phyloP scores from a whole-genome alignment of 1,139 yeast genomes.

The Candida tropicalis region DNA sequence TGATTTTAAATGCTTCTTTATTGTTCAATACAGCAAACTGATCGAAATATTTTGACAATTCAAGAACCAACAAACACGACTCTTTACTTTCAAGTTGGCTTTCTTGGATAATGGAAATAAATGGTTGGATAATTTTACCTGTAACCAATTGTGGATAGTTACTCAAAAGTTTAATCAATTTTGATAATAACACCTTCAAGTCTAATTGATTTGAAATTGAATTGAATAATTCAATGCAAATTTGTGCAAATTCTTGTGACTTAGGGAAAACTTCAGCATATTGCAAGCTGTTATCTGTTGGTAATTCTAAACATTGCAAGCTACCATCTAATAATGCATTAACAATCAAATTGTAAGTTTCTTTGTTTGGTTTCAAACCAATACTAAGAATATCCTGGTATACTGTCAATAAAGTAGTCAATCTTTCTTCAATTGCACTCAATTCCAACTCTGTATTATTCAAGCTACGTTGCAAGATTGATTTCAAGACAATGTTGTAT shows the following conservation, averaged over 20 bases:
- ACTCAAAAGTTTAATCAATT: constrained; percentile 27
- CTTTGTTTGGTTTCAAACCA: constrained; percentile 54
- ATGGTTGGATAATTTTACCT: constrained; percentile 22
- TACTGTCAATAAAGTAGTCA: constrained; percentile 63
- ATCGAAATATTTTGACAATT: constrained; percentile 27
- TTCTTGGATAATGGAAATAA: constrained; percentile 8
- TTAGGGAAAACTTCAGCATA: constrained; percentile 38
- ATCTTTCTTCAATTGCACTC: constrained; percentile 37
- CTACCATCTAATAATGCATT: constrained; percentile 55
- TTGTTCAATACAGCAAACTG: constrained; percentile 19
- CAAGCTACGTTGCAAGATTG: constrained; percentile 34
- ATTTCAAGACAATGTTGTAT: constrained; percentile 40
- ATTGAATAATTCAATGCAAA: constrained; percentile 60
- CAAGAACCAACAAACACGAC: constrained; percentile 15
- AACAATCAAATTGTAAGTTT: constrained; percentile 57
- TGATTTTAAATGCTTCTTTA: constrained; percentile 28
- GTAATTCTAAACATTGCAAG: constrained; percentile 23
- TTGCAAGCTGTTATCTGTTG: constrained; percentile 18
- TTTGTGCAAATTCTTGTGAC: constrained; percentile 63
- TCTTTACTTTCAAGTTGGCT: constrained; percentile 4
- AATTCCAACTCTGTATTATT: constrained; percentile 24
- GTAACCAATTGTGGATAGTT: constrained; percentile 32
- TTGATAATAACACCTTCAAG: constrained; percentile 28
- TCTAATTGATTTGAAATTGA: constrained; percentile 44
- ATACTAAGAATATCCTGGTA: constrained; percentile 62